Base-by-base conservation (phyloP, 2,329 filamentous ascomycete genomes). In the Rosellinia necatrix region DNA sequence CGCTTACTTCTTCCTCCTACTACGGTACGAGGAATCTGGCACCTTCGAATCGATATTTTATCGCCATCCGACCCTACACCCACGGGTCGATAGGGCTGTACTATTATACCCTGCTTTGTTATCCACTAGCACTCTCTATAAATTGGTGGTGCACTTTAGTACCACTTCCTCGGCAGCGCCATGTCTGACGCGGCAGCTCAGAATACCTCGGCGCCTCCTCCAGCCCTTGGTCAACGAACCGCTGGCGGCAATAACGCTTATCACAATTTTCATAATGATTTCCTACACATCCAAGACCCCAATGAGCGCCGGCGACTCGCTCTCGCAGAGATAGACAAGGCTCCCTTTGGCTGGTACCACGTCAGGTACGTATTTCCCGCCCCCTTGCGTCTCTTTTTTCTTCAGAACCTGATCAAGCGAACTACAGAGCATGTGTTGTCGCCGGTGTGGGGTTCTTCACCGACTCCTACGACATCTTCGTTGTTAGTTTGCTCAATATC, bases 401-500 rank as follows among this genome's bases (percentile, higher is more conserved):
- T 21, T 51, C 19, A 9, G 15, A 6, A 24, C 35, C 61, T 66
- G 25, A 66, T 49, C 21, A 29, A n/a, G n/a, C 22, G 48, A 24
- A 30, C 5, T 12, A n/a, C 15, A 71, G 90, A 35, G 88, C 90
- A 55, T 83, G 90, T 50, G 75, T 90, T 7, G 90, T 93, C 21
- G 90, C 90, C 25, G 90, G 91, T 66, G 88, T 93, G 59, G 91
- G 90, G 65, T 94, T 96, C 83, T 94, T 94, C 75, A 93, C 90
- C 13, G 91, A 93, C 70, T 89, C 89, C 34, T 93, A 92, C 74
- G 87, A 89, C 69, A 90, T 92, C 76, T 94, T 94, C 72, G 86
- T 87, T 68, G 87, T 89, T 64, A 88, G 86, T 61, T 78, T 91
- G 68, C 78, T 88, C 61, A 90, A 88, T 24, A 81, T 83, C 60